Conservation (phyloP, 2,329 filamentous ascomycete genomes). For the Fusarium sp. region DNA sequence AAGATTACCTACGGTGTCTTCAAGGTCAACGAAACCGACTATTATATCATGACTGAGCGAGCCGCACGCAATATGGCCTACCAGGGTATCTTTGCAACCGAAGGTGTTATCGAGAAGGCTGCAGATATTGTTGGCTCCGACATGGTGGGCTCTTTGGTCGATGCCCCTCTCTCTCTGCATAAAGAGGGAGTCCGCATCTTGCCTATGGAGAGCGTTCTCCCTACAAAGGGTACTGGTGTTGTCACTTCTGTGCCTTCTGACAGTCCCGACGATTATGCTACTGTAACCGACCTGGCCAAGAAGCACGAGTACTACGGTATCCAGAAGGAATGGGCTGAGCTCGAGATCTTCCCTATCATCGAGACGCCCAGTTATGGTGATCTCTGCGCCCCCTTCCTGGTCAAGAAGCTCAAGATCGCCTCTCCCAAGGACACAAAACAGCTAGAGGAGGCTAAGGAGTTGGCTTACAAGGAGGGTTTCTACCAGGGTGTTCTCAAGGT, state of each 20-base stretch:
- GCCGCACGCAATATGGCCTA: conserved; percentile 97
- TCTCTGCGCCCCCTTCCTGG: conserved; percentile 84
- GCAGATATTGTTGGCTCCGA: conserved; percentile 83
- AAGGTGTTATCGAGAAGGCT: conserved; percentile 82
- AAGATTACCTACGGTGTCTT: conserved; percentile 92
- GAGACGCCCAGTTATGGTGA: conserved; percentile 90
- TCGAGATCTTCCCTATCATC: conserved; percentile 91
- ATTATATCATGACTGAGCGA: conserved; percentile 86
- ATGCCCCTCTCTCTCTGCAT: conserved; percentile 91
- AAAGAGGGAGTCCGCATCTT: conserved; percentile 87
- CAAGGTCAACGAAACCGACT: conserved; percentile 83
- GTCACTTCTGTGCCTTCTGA: conserved; percentile 97
- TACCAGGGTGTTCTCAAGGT: conserved; percentile 94
- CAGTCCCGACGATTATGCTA: conserved; percentile 93
- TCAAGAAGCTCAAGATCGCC: conserved; percentile 95
- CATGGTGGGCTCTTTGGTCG: conserved; percentile 88
- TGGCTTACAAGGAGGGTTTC: conserved; percentile 97
- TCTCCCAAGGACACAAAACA: conserved; percentile 94
- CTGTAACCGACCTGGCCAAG: conserved; percentile 88
- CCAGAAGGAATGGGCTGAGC: conserved; percentile 94
- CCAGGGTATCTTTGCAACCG: conserved; percentile 86
- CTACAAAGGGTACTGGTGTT: conserved; percentile 95
- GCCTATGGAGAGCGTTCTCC: conserved; percentile 94
- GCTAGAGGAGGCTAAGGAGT: conserved; percentile 93
- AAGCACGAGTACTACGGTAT: conserved; percentile 98